Base-by-base conservation (phyloP, 1,139 yeast genomes). In the Tardiomyces digboiensis region DNA sequence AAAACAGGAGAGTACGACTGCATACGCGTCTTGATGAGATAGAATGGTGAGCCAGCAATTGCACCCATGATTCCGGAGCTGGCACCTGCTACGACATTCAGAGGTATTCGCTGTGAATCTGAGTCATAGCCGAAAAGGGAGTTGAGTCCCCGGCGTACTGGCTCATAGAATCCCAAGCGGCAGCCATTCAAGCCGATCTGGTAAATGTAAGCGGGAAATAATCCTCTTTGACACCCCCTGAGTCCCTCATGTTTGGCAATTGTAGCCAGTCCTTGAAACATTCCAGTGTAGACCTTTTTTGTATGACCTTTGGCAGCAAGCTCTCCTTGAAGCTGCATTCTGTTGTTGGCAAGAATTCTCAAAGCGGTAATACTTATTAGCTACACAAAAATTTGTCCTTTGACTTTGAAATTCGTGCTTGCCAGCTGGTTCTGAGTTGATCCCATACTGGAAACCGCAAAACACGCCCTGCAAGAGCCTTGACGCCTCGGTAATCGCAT, bases 301-400 rank as follows among this genome's bases (percentile, higher is more conserved):
- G 71, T 75, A 38, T 70, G 64, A 2, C 78, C 73, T 29, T 65
- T 62, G 26, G 80, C 72, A 2, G 80, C 69, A 43, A 91, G 71
- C 64, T 91, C 97, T 45, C 98, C 98, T 65, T 91, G 97, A 38
- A 91, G 71, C 64, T 91, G 98, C 95, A 91, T 85, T 65, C 97
- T 73, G 29, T 54, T 4, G 33, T 26, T 8, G 14, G 33, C n/a
- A n/a, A n/a, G n/a, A n/a, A n/a, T n/a, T n/a, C n/a, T n/a, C n/a
- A n/a, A n/a, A n/a, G n/a, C n/a, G n/a, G n/a, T n/a, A n/a, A n/a
- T n/a, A n/a, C n/a, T n/a, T n/a, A n/a, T n/a, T n/a, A n/a, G n/a
- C n/a, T n/a, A n/a, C n/a, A n/a, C n/a, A n/a, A n/a, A n/a, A n/a
- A n/a, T n/a, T n/a, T n/a, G n/a, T n/a, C n/a, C n/a, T n/a, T n/a